Evolutionary conservation across 140 eudicot genomes (phyloP), one percentile per base, ranked within the genome.

Genomic region (Artemisia princeps): DNA sequence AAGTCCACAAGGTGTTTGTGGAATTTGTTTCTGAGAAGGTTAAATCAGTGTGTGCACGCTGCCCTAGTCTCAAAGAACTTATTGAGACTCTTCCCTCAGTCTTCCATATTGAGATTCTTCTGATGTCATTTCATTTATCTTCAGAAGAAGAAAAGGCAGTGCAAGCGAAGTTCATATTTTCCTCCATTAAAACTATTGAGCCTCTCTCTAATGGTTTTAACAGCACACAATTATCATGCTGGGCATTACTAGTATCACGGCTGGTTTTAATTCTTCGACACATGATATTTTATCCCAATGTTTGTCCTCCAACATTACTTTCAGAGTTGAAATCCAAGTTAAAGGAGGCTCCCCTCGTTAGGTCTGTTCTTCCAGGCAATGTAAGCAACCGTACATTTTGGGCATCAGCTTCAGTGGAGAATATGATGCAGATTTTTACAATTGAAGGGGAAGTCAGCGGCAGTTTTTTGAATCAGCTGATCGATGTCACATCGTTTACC

Each of bases 271-370:
- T 88, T 56, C 84, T 92, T 40, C 89, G 98, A 62, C 98, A 92
- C 74, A 85, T 88, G 94, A 76, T 88, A 26, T 87, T 69, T 76
- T 80, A 88, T 65, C 86, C 95, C 14, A 80, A 60, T 71, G 75
- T 80, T 67, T 92, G 98, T 72, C 98, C 98, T 40, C 74, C 96
- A 59, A 78, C 77, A n/a, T 76, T 92, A 77, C 96, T 85, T 67
- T 77, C 84, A 44, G 96, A 82, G 73, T 82, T 92, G 72, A 86
- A 88, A 72, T 80, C 83, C 44, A 92, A 88, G 79, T 64, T 92
- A 83, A 78, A 80, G 75, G 87, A 80, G 74, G 86, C 82, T 52
- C 72, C 80, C 22, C 59, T 70, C 73, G 67, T 51, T 45, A 69
- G 84, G 60, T 63, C 76, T 37, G 82, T 46, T 76, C 56, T 59